phyloP scores from a whole-genome alignment of 495 filamentous ascomycete genomes.

The Neurospora africana region DNA sequence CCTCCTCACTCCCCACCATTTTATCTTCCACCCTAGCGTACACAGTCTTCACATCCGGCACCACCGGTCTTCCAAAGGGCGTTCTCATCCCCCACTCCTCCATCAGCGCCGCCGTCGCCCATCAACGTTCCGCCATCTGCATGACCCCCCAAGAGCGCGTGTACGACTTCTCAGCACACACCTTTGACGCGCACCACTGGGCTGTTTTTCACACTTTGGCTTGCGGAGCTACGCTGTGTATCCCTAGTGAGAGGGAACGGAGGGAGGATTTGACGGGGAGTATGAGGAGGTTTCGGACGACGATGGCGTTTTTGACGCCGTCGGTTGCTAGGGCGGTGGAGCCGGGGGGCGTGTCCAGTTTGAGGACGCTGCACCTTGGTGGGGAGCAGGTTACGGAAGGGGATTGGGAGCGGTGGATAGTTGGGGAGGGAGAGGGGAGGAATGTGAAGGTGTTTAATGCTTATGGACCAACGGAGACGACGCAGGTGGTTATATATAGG shows the following conservation, averaged over 20 bases:
- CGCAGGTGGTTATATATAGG: background rate
- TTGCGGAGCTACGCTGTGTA: slow-evolving; percentile 9
- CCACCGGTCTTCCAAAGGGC: slow-evolving; percentile 32
- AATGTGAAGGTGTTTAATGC: slow-evolving; percentile 19
- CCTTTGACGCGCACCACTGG: slow-evolving; percentile 47
- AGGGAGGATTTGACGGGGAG: slow-evolving; percentile 18
- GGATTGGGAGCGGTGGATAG: background rate
- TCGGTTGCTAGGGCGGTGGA: slow-evolving; percentile 30
- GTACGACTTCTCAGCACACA: slow-evolving; percentile 52
- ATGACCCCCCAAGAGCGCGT: slow-evolving; percentile 33
- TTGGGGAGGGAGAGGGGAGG: background rate
- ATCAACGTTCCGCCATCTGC: slow-evolving; percentile 29
- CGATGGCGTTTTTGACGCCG: slow-evolving; percentile 32
- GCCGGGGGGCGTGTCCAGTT: background rate
- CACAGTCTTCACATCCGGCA: slow-evolving; percentile 48
- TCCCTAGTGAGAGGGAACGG: slow-evolving; percentile 25
- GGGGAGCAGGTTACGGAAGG: slow-evolving; percentile 19
- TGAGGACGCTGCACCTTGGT: slow-evolving; percentile 11
- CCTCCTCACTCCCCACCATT: background rate
- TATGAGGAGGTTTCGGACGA: slow-evolving; percentile 17
- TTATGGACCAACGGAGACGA: slow-evolving; percentile 38
- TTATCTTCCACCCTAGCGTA: slow-evolving; percentile 29
- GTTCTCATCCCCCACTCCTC: slow-evolving; percentile 34
- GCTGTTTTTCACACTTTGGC: background rate
- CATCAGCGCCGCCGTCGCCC: slow-evolving; percentile 27